Conservation (phyloP, 139 green algal genomes). For the Micractinium sp. region DNA sequence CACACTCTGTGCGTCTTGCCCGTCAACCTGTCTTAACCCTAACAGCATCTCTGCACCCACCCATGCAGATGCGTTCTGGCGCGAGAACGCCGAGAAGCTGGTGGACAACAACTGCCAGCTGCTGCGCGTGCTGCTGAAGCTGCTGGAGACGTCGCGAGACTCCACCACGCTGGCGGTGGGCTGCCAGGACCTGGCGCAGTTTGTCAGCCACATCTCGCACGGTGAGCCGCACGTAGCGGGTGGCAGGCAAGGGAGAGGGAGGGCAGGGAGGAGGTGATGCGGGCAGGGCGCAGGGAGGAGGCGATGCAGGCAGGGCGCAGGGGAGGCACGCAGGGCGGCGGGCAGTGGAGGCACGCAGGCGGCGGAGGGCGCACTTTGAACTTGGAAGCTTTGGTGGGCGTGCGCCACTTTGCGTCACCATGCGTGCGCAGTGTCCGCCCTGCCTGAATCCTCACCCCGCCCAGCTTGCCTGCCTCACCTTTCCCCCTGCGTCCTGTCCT, state of each 20-base stretch:
- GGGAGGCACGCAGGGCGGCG: background rate
- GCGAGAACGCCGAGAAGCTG: conserved; percentile 86
- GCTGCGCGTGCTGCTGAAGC: conserved; percentile 86
- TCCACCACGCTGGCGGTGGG: conserved; percentile 86
- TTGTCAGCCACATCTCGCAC: conserved; percentile 83
- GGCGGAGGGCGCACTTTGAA: too few relatives aligned
- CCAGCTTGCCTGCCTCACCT: background rate
- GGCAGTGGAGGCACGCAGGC: background rate
- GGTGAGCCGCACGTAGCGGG: conserved; percentile 38
- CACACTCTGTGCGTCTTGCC: background rate
- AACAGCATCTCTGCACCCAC: background rate
- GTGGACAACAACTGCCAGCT: conserved; percentile 95
- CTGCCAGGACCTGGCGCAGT: conserved; percentile 92
- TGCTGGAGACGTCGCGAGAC: conserved; percentile 86
- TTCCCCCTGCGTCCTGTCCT: background rate
- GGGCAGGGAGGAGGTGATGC: too few relatives aligned
- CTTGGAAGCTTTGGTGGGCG: too few relatives aligned
- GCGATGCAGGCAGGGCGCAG: background rate
- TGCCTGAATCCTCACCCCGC: background rate
- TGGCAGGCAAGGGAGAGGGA: background rate
- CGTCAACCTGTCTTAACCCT: background rate
- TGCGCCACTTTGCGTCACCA: background rate
- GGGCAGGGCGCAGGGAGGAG: too few relatives aligned
- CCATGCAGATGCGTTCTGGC: conserved; percentile 67
- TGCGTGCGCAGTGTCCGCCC: background rate